These are phyloP conservation scores for Lenwebbia sp. DNA, from an alignment of 345 rosid genomes.

Conservation along the genomic window DNA sequence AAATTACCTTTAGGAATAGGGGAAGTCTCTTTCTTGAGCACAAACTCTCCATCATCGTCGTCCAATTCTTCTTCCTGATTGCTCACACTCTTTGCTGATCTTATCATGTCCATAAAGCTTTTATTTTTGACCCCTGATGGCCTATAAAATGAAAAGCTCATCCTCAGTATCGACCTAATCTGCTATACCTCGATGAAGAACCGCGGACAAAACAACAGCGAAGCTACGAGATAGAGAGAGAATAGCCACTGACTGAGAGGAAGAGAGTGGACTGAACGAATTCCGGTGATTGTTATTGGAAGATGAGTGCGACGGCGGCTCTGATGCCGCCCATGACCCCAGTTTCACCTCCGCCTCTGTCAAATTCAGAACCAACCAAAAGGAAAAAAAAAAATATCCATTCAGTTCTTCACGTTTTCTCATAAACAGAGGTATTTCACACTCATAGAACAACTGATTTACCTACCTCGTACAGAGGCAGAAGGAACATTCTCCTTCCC, in stretches of 20 bases:
- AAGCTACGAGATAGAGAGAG: background rate
- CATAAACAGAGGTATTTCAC: background rate
- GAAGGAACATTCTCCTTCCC: constrained; percentile 76
- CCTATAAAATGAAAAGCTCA: constrained; percentile 21
- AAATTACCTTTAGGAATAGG: constrained; percentile 43
- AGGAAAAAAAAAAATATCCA: background rate
- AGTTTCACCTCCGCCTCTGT: constrained; percentile 29
- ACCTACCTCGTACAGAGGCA: constrained; percentile 34
- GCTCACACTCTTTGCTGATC: constrained; percentile 49
- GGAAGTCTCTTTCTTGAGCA: constrained; percentile 61
- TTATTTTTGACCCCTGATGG: constrained; percentile 46
- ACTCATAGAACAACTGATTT: background rate
- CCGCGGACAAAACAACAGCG: background rate
- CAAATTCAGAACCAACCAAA: constrained; percentile 4
- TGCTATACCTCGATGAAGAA: background rate
- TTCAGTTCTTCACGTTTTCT: background rate
- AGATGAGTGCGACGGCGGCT: constrained; percentile 47
- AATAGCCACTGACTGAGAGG: constrained; percentile 52
- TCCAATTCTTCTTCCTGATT: constrained; percentile 55
- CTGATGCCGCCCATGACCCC: constrained; percentile 45
- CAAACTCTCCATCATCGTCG: constrained; percentile 62
- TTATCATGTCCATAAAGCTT: constrained; percentile 90
- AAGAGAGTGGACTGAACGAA: constrained; percentile 58
- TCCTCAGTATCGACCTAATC: background rate
- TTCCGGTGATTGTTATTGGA: constrained; percentile 35